These are phyloP conservation scores for Dipodascus geniculatus DNA, from an alignment of 805 yeast genomes.

Conservation along the genomic window DNA sequence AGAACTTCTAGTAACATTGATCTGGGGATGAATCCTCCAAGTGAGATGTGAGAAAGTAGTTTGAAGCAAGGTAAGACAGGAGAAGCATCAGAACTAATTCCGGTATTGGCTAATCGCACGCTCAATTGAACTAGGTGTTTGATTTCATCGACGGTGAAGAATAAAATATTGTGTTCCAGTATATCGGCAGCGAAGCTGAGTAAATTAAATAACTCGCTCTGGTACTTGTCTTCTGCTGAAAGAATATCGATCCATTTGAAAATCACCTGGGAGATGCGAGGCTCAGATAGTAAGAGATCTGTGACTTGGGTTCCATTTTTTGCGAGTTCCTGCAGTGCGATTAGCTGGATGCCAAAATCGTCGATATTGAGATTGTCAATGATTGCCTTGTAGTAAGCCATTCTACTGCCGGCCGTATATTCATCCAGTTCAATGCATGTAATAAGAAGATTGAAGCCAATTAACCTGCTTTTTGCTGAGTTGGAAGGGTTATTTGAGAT, in stretches of 20 bases:
- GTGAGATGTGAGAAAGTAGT: neutral
- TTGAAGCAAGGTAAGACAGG: neutral
- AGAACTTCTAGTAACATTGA: neutral
- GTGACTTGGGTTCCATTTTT: conserved; percentile 41
- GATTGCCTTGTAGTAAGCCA: conserved; percentile 52
- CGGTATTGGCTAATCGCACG: too few relatives aligned
- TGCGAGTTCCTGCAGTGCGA: conserved; percentile 37
- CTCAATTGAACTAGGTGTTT: neutral
- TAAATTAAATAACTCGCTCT: conserved; percentile 18
- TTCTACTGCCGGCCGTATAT: conserved; percentile 33
- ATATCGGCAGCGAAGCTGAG: conserved; percentile 18
- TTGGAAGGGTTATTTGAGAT: conserved; percentile 24
- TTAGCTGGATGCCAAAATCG: conserved; percentile 40
- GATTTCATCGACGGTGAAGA: neutral
- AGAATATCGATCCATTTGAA: conserved; percentile 27
- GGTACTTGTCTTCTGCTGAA: conserved; percentile 21
- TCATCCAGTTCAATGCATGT: conserved; percentile 48
- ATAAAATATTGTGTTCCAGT: conserved; percentile 19
- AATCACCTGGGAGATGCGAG: conserved; percentile 30
- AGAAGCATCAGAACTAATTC: neutral
- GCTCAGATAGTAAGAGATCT: conserved; percentile 38
- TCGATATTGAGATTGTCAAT: conserved; percentile 37
- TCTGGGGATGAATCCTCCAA: neutral
- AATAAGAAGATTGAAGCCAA: conserved; percentile 40
- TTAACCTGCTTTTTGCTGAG: conserved; percentile 30